Conservation (phyloP, 176 grass and related monocot genomes). For the Aegilops longissima region DNA sequence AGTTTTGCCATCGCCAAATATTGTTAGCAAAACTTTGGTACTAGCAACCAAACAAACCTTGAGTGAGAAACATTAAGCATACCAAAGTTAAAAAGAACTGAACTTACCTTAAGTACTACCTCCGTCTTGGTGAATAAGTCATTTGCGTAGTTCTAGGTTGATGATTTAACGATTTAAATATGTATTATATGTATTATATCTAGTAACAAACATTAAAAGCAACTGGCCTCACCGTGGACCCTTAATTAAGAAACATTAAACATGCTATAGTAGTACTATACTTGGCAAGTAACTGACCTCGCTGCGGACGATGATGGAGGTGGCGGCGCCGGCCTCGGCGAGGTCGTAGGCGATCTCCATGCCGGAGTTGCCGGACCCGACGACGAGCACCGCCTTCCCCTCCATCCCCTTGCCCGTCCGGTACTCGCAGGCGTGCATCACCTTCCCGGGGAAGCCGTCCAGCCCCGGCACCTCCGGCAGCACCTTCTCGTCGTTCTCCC, state of each 20-base stretch:
- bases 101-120: no score
- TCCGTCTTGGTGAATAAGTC: no score
- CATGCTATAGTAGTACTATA: no score
- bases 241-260: neutral
- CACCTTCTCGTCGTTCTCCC: slow-evolving; percentile 66
- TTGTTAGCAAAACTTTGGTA: neutral
- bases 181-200: no score
- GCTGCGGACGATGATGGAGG: slow-evolving; percentile 57
- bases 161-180: no score
- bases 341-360: slow-evolving; percentile 92
- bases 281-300: slow-evolving; percentile 43
- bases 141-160: no score
- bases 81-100: no score
- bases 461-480: slow-evolving; percentile 71
- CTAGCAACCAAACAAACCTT: neutral
- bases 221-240: no score
- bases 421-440: slow-evolving; percentile 65
- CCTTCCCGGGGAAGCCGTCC: slow-evolving; percentile 44
- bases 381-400: slow-evolving; percentile 70
- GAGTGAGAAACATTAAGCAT: no score
- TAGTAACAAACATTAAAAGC: no score
- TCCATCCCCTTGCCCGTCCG: slow-evolving; percentile 20
- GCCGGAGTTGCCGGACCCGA: slow-evolving; percentile 82
- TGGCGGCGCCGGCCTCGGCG: slow-evolving; percentile 41
- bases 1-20: neutral